Evolutionary conservation across 345 rosid species (phyloP).

Genomic region (Rhodomyrtus tomentosa): DNA sequence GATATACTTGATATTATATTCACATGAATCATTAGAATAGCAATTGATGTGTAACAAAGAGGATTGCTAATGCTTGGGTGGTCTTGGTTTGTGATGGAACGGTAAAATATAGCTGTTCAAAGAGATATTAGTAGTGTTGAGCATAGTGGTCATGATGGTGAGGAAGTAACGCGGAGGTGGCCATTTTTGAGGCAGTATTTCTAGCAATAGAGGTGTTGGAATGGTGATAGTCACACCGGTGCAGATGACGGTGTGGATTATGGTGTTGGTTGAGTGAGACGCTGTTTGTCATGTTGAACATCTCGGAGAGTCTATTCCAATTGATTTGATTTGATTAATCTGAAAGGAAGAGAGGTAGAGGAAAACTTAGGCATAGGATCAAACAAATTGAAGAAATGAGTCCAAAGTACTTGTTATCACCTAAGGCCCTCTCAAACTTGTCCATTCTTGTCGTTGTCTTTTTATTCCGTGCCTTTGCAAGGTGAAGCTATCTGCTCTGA

Average conservation of each 20-base stretch:
- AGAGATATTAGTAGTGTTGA: neutral
- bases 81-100: neutral
- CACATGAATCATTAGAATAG: neutral
- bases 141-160: neutral
- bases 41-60: neutral
- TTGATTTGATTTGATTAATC: too few species aligned
- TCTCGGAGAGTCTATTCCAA: too few species aligned
- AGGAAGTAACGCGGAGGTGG: neutral
- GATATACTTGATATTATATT: neutral
- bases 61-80: neutral
- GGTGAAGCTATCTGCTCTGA: too few species aligned
- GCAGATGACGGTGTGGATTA: neutral
- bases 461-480: too few species aligned
- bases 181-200: neutral
- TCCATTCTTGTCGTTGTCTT: too few species aligned
- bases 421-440: too few species aligned
- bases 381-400: too few species aligned
- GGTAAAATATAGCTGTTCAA: neutral
- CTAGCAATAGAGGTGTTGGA: neutral
- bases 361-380: too few species aligned
- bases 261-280: neutral
- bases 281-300: too few species aligned
- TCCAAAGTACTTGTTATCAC: too few species aligned
- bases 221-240: neutral
- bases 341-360: too few species aligned